Percentiles rank a stretch among this genome's conserved stretches.
These are phyloP conservation scores for Sugiyamaella neomexicana DNA, from an alignment of 1,139 yeast genomes.

Conservation along the genomic window DNA sequence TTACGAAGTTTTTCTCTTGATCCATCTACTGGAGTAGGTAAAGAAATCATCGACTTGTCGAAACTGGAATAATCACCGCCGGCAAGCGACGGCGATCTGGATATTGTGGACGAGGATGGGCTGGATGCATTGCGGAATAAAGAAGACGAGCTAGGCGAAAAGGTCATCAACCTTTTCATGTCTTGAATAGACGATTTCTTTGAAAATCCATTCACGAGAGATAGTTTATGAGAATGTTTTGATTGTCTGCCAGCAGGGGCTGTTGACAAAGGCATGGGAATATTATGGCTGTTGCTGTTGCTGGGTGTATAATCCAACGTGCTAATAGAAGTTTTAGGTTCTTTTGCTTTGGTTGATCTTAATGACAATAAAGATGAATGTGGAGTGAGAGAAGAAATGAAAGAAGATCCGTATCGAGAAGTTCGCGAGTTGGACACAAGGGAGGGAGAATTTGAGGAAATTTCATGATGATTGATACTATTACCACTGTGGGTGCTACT, in stretches of 20 bases:
- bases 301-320: background rate
- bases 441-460: background rate
- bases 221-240: constrained; percentile 19
- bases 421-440: background rate
- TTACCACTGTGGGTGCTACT: constrained; percentile 16
- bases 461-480: constrained; percentile 14
- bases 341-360: constrained; percentile 19
- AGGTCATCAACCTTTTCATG: constrained; percentile 24
- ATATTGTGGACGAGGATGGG: constrained; percentile 15
- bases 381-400: constrained; percentile 25
- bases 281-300: background rate
- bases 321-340: background rate
- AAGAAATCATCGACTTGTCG: constrained; percentile 49
- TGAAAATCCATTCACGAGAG: constrained; percentile 16
- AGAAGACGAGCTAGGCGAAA: constrained; percentile 22
- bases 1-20: constrained; percentile 56
- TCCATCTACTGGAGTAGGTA: constrained; percentile 56
- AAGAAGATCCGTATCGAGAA: constrained; percentile 24
- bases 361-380: constrained; percentile 19
- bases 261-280: background rate
- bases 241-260: background rate
- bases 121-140: constrained; percentile 17
- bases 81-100: constrained; percentile 18
- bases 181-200: constrained; percentile 25
- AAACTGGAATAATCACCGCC: constrained; percentile 8